Base-by-base conservation (phyloP, 202 grass and related monocot species). In the Panicum hallii region DNA sequence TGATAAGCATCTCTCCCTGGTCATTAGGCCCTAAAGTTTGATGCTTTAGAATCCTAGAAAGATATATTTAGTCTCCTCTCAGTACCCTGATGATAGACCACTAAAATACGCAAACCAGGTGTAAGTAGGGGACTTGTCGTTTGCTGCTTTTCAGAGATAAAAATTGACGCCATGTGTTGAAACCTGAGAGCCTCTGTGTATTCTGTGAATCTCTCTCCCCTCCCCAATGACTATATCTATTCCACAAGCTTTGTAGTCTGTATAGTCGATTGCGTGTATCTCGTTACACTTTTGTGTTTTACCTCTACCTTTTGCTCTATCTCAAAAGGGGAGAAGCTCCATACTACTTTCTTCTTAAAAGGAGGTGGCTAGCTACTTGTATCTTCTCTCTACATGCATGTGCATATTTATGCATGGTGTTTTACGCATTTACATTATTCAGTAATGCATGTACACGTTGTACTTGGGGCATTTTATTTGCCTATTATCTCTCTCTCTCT, bases 1-100 rank as follows among this genome's bases (percentile, higher is more conserved):
- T 89, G 88, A 91, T 94, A 89, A 89, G 89, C 91, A 91, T 89
- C 79, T 69, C 80, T 53, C 62, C 58, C 32, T 89, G 84, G 79
- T 89, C 88, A 87, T 94, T 89, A 75, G 54, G 81, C 32, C 63
- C 79, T 76, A 86, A 82, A 88, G 86, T 82, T 64, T 79, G 26
- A 49, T 86, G 86, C 83, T 94, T 90, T 89, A 86, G 86, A 94
- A 89, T 91, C 91, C 74, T 75, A 84, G 30, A 93, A 90, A 89
- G 79, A 89, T 20, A 89, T 57, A 58, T n/a, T 60, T 87, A 83
- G 89, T 76, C 63, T 82, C 42, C n/a, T 62, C 19, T 5, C 4
- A 63, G 28, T 79, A 52, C 23, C 45, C 60, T 69, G 79, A 65
- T 55, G 49, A 55, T 55, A 38, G 71, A 32, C 74, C 43, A 73